Evolutionary conservation across 2,329 filamentous ascomycete species (phyloP), one percentile per base, ranked within the genome.

Genomic region (Fusarium devonianum): DNA sequence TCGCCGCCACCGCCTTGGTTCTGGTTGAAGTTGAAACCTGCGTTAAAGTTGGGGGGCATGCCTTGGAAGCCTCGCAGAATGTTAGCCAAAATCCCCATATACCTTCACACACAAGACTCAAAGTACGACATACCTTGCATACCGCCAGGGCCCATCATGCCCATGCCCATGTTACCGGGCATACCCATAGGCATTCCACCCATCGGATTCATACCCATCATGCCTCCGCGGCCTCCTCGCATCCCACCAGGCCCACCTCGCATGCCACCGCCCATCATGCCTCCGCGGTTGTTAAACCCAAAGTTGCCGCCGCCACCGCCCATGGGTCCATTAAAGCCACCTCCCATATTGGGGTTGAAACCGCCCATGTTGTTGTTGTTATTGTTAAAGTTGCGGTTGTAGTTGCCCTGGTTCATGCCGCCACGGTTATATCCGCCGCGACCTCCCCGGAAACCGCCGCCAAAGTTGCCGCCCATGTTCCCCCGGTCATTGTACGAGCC

Each of bases 31-130:
- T 66, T 67, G 9, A 91, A 92, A 49, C 79, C 84, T 26, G 86
- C 83, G 67, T 88, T 89, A 73, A 92, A 93, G 65, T 86, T 83
- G 44, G 81, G 79, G 66, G 83, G 83, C 75, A 87, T 85, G 52
- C 79, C 83, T 73, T 85, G 84, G 71, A 91, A 91, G 32, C 82
- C 85, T 79, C 60, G 4, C 23, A 9, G n/a, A 5, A 9, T 36
- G 53, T 72, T 47, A 72, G 66, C 34, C 23, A 30, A 10, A 23
- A 12, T 22, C 21, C 17, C 16, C 7, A 26, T 12, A 4, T 26
- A 10, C n/a, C 11, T 26, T 12, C 23, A 26, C 3, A 12, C n/a
- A 23, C 14, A 13, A 18, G 33, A 17, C 39, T 28, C 7, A 2
- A 29, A 19, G 18, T 26, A 26, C 14, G 21, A 64, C 67, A 50